Evolutionary conservation across 176 grass and related monocot species (phyloP), one percentile per base, ranked within the genome.

Genomic region (Chrysopogon serrulatus): DNA sequence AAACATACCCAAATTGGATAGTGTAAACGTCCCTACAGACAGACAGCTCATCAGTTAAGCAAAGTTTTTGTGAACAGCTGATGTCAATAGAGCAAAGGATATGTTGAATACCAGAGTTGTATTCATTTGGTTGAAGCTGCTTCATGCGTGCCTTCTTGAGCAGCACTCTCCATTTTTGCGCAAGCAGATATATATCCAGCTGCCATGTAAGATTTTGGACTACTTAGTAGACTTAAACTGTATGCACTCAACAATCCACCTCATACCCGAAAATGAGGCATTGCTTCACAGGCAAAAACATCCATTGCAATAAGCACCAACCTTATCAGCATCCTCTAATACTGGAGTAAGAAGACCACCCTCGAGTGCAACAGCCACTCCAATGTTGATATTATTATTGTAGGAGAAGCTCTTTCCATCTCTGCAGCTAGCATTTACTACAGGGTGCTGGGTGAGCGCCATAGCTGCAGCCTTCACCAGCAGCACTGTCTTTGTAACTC

Each of bases 1-100:
- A 92, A 96, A 99, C 96, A 96, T 96, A 90, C 93, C 91, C 69
- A 99, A 77, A 88, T 99, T 99, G 23, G 96, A 99, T 4, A 99
- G 75, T 2, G 91, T 89, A 98, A 96, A 98, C 10, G 93, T 94
- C 31, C 96, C 96, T 99, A 74, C 23, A 85, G 14, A 90, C 31
- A 39, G 76, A 34, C 66, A 86, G 51, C 30, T 64, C 43, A 34
- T 41, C 45, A 80, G 41, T 15, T 84, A 76, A 92, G 27, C 21
- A 47, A 35, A 62, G 51, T 87, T 60, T 80, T n/a, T 23, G 27
- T 79, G 56, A 80, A 77, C 15, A 82, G 7, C 1, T 35, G 31
- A 18, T 24, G 32, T 45, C 18, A 66, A 79, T 19, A 80, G 16
- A 59, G 1, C 24, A 47, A 12, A 37, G 4, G 26, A 76, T 18